Evolutionary conservation across 129 eudicot genomes (phyloP), one percentile per base, ranked within the genome.

Genomic region (Flaveria linearis): DNA sequence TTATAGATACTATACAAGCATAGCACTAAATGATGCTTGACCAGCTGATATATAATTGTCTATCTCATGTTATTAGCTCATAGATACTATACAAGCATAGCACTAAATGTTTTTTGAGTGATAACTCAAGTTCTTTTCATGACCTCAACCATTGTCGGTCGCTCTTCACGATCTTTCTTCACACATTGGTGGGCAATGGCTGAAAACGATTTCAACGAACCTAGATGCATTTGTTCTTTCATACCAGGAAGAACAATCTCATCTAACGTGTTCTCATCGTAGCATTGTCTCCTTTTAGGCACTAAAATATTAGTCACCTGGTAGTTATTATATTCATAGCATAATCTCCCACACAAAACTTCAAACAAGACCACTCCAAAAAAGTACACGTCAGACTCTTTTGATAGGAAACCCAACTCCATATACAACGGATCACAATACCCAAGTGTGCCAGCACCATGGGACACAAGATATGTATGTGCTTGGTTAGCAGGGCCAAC

Each of bases 11-110:
- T 88, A 55, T 88, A 93, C 98, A 87, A 91, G 88, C 49, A 87
- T 72, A 62, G 86, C 86, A 66, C 43, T 84, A 76, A 88, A 93
- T 51, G 77, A 68, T 14, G 91, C 97, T 77, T 76, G 82, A 82
- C 96, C 97, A 58, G 71, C 80, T 45, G 86, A 83, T 69, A 87
- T 77, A 70, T 88, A 64, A 28, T 82, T 60, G 80, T 90, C 91
- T 20, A 93, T 90, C 75, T 90, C 97, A 76, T 78, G 81, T 61
- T 91, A 5, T 53, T 0, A 53, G 7, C 17, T n/a, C 1, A 18
- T n/a, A n/a, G 17, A 17, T 5, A 55, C 61, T 17, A 20, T 20
- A 20, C 22, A 20, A 20, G 22, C 22, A 20, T 20, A 20, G 22
- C 22, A 20, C 22, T 20, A 20, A 20, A 20, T 55, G 61, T 55